Base-by-base conservation (phyloP, 306 rosid genomes). In the Prunus mume region DNA sequence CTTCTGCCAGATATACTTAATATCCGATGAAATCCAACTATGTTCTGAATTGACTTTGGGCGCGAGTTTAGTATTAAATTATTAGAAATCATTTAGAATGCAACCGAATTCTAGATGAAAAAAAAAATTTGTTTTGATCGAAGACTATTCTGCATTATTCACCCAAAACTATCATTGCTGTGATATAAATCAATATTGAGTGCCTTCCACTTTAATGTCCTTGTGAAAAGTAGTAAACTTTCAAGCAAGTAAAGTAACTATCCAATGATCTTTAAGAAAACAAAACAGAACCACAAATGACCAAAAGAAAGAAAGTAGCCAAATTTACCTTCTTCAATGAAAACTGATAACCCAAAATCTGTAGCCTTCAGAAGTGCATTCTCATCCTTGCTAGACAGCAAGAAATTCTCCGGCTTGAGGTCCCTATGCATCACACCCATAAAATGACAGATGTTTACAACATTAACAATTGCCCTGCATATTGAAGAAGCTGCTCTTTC, bases 391-490 rank as follows among this genome's bases (percentile, higher is more conserved):
- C 93, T 82, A 50, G 98, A 87, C 3, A 91, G 81, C 86, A 93
- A 85, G 88, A 93, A 93, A 87, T 93, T 93, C 88, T 93, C 97
- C 3, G 98, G 98, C 85, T 93, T 91, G 47, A 93, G 85, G 81
- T 93, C 98, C 80, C 97, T 85, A 67, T 93, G 98, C 93, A 93
- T 91, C 55, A 93, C 97, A 11, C 98, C 98, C 98, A 93, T 91
- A 51, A 91, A 93, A 84, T 91, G 93, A 69, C 98, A 91, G 57
- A 86, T 85, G 72, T 93, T 82, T 57, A 93, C 97, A 78, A 90
- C 98, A 57, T 86, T 91, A 73, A 93, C 97, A 85, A 93, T 83
- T 3, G 93, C 83, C 79, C 98, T 82, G 79, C 96, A 88, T 28
- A 93, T 81, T 22, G 92, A 86, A 83, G 96, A 90, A 34, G 98